These are phyloP conservation scores for Colletotrichum sp. DNA, from an alignment of 2,329 filamentous ascomycete species.

Conservation along the genomic window DNA sequence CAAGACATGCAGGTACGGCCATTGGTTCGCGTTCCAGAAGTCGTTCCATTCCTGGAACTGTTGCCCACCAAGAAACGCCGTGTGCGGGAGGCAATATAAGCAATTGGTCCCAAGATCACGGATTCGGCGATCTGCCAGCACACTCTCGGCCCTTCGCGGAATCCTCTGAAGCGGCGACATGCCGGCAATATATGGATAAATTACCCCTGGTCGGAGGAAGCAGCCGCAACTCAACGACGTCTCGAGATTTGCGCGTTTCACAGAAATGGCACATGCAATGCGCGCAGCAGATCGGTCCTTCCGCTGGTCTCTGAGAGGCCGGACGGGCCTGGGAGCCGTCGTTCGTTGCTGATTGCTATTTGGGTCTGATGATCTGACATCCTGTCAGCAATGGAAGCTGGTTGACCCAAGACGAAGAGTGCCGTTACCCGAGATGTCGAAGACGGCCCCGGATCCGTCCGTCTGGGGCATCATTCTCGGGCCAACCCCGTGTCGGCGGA, in stretches of 20 bases:
- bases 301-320: not conserved
- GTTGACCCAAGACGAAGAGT: not conserved
- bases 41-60: not conserved
- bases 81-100: not conserved
- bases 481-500: not conserved
- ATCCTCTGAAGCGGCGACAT: not conserved
- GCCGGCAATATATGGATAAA: conserved; percentile 11
- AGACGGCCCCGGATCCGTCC: not conserved
- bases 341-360: not conserved
- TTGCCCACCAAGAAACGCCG: not conserved
- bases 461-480: not conserved
- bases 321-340: not conserved
- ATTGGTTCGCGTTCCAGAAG: not conserved
- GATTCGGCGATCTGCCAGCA: not conserved
- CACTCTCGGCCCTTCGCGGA: not conserved
- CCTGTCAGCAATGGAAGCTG: not conserved
- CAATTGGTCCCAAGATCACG: conserved; percentile 9
- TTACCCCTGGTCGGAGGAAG: not conserved
- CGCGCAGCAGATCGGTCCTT: not conserved
- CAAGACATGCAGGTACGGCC: not conserved
- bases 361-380: not conserved
- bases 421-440: not conserved
- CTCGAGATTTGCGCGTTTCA: not conserved
- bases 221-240: conserved; percentile 11
- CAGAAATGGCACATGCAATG: not conserved